Conservation (phyloP, 805 yeast genomes). For the Candida nonsorbophila region DNA sequence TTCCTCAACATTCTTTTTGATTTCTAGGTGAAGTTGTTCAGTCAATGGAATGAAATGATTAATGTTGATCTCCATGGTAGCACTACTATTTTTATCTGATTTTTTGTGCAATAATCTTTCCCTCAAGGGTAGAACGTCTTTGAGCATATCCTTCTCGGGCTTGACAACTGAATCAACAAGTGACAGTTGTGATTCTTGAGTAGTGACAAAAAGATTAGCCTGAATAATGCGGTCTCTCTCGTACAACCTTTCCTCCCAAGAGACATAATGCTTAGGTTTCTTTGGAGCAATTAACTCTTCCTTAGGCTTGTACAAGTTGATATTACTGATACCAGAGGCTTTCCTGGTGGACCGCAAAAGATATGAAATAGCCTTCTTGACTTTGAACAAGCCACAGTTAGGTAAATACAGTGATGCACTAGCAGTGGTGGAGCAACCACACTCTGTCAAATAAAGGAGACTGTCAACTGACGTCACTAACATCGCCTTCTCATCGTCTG, state of each 20-base stretch:
- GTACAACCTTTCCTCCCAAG: slow-evolving; percentile 31
- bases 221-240: slow-evolving; percentile 21
- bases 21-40: slow-evolving; percentile 1
- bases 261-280: slow-evolving; percentile 22
- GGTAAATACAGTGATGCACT: slow-evolving; percentile 15
- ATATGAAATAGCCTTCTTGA: slow-evolving; percentile 57
- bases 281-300: slow-evolving; percentile 33
- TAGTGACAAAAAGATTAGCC: slow-evolving; percentile 4
- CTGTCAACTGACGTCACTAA: slow-evolving; percentile 60
- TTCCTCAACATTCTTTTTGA: slow-evolving; percentile 7
- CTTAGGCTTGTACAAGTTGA: slow-evolving; percentile 28
- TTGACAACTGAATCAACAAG: too few species aligned
- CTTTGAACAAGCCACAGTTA: slow-evolving; percentile 54
- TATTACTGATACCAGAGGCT: slow-evolving; percentile 34
- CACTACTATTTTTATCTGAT: too few species aligned
- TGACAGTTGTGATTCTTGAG: background rate
- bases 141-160: too few species aligned
- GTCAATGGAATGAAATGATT: too few species aligned
- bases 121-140: too few species aligned
- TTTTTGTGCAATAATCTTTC: background rate
- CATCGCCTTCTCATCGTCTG: slow-evolving; percentile 47
- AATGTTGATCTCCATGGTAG: too few species aligned
- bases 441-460: slow-evolving; percentile 56
- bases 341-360: slow-evolving; percentile 56
- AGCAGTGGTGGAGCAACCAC: slow-evolving; percentile 49